Base-by-base conservation (phyloP, 2,329 filamentous ascomycete genomes). In the Aspergillus brasiliensis region DNA sequence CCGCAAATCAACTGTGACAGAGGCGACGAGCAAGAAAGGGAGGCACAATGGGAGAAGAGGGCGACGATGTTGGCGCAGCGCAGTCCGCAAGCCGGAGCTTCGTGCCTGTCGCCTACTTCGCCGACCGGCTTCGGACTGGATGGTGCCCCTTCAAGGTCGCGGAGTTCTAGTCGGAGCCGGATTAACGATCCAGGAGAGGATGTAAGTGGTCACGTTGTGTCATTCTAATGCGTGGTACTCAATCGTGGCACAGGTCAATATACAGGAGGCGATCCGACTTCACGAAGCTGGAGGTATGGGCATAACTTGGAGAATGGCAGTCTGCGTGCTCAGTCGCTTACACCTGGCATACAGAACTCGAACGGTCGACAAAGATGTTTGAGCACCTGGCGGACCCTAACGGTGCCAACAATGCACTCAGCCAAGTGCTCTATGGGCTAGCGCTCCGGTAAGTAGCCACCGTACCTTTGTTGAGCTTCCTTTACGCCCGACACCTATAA, bases 341-440 rank as follows among this genome's bases (percentile, higher is more conserved):
- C 56, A 47, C 42, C 49, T 58, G 17, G 19, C 21, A 44, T 31
- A 59, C 66, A 84, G 84, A 95, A 62, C 83, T 97, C 58, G 86
- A 87, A 69, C 79, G 83, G 70, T 95, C 92, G 56, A 97, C 95
- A n/a, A 81, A 82, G 55, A 86, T 98, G 77, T 99, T 99, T 78
- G 90, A 87, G 27, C 82, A 83, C 61, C 82, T 99, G 67, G 95
- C 95, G 56, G 89, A 97, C 73, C 91, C 91, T 0, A 83, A 87
- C 56, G 92, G 91, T 23, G 86, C 89, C 52, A 97, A 97, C 74
- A 97, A 98, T 77, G 91, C 95, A 42, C 83, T 99, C 65, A 95
- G 92, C 70, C 94, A 99, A 79, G 95, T 99, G 37, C 84, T 99
- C 56, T 99, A 97, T 74, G 95, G 95, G 3, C 89, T 99, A 59